Base-by-base conservation (phyloP, 352 stramenopile genomes). In the Achlya hypogyna region DNA sequence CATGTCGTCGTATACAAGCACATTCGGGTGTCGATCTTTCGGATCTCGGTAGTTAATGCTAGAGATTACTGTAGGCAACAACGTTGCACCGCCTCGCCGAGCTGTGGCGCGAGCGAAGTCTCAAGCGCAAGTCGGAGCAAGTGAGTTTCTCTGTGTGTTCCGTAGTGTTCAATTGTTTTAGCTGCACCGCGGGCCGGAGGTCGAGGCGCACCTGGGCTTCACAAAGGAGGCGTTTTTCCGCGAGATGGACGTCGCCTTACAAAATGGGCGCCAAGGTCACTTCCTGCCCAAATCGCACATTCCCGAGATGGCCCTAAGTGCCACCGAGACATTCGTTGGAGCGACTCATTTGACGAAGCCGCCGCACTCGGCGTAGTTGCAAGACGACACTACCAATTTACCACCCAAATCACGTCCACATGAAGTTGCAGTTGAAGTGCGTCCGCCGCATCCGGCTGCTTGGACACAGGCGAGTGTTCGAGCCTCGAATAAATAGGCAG, bases 221-320 rank as follows among this genome's bases (percentile, higher is more conserved):
- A 88, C 75, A 0, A 73, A 82, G 22, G 73, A 82, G 16, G 79
- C 78, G 65, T 87, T 90, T 62, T 82, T 90, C 43, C 49, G 51
- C 4, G 78, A 88, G 53, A 79, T 87, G 49, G 76, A 87, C 40
- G 71, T 71, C 28, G 75, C 83, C 40, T 63, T 84, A 18, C 71
- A 75, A 5, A 69, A 64, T 0, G 78, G 73, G 73, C 84, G 82
- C 60, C 78, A 79, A 8, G 78, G 82, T 1, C 60, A 63, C 1
- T 84, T 84, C 69, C 59, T 85, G 1, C 60, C 78, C 0, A 79
- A 85, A 20, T 63, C 77, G 12, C 52, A 56, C 23, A 47, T 71
- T 1, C 79, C 72, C 0, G 69, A 60, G 32, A 88, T 90, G 76
- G 78, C 79, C 12, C 73, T 90, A 18, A 87, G 79, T 42, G 67